Percentiles rank a stretch among this genome's conserved stretches.
phyloP scores from a whole-genome alignment of 2,329 filamentous ascomycete species.

The Cladorrhinum sp. region DNA sequence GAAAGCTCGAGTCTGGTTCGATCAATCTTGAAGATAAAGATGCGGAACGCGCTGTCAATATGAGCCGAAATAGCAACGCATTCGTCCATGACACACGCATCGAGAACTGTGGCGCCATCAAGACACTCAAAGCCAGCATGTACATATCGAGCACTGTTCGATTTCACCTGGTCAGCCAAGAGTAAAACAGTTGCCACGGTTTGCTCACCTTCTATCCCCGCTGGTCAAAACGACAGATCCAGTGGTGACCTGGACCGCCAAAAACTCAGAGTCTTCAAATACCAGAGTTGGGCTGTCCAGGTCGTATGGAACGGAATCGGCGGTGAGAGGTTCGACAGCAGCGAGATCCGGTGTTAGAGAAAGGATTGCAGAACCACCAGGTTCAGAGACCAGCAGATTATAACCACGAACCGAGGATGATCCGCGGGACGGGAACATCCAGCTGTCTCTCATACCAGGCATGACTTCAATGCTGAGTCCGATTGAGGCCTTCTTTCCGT shows the following conservation, averaged over 20 bases:
- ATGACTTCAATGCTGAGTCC: slow-evolving; percentile 54
- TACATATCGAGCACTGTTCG: slow-evolving; percentile 13
- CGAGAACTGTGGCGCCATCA: slow-evolving; percentile 31
- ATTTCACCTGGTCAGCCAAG: not conserved
- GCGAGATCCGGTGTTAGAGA: slow-evolving; percentile 47
- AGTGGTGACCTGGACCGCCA: slow-evolving; percentile 55
- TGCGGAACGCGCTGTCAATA: slow-evolving; percentile 33
- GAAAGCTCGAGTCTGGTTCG: slow-evolving; percentile 29
- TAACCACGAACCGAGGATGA: slow-evolving; percentile 28
- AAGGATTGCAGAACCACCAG: slow-evolving; percentile 47
- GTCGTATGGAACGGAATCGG: slow-evolving; percentile 48
- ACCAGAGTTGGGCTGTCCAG: slow-evolving; percentile 51
- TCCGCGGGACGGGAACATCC: slow-evolving; percentile 44
- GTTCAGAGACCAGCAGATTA: slow-evolving; percentile 47
- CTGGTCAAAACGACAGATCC: slow-evolving; percentile 40
- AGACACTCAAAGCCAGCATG: slow-evolving; percentile 15
- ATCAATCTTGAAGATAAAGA: slow-evolving; percentile 41
- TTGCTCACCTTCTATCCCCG: slow-evolving; percentile 33
- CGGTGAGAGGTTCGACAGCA: slow-evolving; percentile 42
- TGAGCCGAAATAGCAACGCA: slow-evolving; percentile 44
- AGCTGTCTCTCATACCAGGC: slow-evolving; percentile 49
- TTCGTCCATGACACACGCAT: slow-evolving; percentile 41
- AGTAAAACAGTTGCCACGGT: not conserved
- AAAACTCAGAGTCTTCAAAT: slow-evolving; percentile 36
- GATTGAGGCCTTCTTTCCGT: slow-evolving; percentile 67